Evolutionary conservation across 2,329 filamentous ascomycete genomes (phyloP).

Genomic region (Didymella sp.): DNA sequence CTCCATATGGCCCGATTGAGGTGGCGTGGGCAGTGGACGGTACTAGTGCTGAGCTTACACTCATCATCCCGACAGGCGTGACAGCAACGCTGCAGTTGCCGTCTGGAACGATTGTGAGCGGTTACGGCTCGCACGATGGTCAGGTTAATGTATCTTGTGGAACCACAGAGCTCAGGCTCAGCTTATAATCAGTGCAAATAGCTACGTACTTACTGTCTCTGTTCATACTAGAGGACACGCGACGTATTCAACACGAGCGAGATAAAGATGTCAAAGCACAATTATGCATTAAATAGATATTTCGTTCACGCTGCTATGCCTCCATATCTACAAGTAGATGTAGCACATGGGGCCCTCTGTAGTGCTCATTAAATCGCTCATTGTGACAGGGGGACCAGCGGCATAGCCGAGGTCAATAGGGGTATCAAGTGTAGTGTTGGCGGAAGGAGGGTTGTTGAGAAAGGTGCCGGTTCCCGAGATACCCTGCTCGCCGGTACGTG

Average conservation of each 20-base stretch:
- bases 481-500: conserved; percentile 36
- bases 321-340: conserved; percentile 34
- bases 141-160: neutral
- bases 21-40: conserved; percentile 3
- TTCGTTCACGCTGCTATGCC: too few relatives aligned
- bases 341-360: conserved; percentile 46
- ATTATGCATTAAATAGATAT: neutral
- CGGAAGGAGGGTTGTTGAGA: conserved; percentile 51
- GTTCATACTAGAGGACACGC: neutral
- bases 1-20: conserved; percentile 2
- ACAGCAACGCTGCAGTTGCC: conserved; percentile 1
- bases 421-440: conserved; percentile 56
- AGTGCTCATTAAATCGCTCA: conserved; percentile 42
- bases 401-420: conserved; percentile 51
- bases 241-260: too few relatives aligned
- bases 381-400: conserved; percentile 26
- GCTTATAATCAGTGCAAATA: neutral
- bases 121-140: neutral
- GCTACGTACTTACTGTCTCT: neutral
- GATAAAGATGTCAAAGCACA: neutral
- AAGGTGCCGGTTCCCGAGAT: conserved; percentile 57
- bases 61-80: neutral
- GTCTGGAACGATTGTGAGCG: neutral
- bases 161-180: neutral
- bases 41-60: neutral